Evolutionary conservation across 495 filamentous ascomycete genomes (phyloP).

Genomic region (Cenococcum geophilum): DNA sequence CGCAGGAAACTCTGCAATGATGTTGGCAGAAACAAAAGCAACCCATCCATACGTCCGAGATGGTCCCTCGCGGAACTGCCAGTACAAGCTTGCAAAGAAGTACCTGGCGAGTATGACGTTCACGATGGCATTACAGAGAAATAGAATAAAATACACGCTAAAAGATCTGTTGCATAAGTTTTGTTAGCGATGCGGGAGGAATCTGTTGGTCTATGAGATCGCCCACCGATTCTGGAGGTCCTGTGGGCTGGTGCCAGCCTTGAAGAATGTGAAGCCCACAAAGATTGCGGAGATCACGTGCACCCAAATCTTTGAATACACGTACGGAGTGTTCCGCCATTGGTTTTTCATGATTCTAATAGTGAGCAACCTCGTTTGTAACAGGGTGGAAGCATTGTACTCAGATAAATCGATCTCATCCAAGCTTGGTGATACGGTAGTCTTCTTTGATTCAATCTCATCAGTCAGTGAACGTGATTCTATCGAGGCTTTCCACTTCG

Average conservation of each 20-base stretch:
- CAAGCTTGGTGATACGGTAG: conserved; percentile 3
- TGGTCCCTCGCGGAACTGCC: conserved; percentile 59
- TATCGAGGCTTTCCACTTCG: conserved; percentile 48
- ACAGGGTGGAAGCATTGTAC: conserved; percentile 3
- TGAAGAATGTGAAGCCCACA: conserved; percentile 56
- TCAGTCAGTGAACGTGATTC: conserved; percentile 27
- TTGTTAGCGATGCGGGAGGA: neutral
- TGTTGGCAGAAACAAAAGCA: conserved; percentile 58
- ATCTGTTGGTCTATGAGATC: conserved; percentile 40
- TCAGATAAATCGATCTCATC: conserved; percentile 14
- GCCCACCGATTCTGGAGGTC: conserved; percentile 51
- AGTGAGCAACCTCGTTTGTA: conserved; percentile 17
- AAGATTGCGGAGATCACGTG: conserved; percentile 57
- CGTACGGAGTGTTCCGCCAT: conserved; percentile 23
- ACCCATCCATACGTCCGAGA: conserved; percentile 65
- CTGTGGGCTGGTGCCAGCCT: conserved; percentile 47
- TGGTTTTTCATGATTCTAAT: conserved; percentile 6
- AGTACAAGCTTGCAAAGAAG: conserved; percentile 56
- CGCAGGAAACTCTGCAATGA: conserved; percentile 65
- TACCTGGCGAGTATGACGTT: conserved; percentile 63
- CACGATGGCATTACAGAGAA: conserved; percentile 51
- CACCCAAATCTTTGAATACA: conserved; percentile 49
- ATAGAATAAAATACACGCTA: conserved; percentile 64
- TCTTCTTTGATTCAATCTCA: conserved; percentile 10
- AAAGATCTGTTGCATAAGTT: conserved; percentile 19